phyloP scores from a whole-genome alignment of 345 rosid species.

The Eucalyptus lansdowneana region DNA sequence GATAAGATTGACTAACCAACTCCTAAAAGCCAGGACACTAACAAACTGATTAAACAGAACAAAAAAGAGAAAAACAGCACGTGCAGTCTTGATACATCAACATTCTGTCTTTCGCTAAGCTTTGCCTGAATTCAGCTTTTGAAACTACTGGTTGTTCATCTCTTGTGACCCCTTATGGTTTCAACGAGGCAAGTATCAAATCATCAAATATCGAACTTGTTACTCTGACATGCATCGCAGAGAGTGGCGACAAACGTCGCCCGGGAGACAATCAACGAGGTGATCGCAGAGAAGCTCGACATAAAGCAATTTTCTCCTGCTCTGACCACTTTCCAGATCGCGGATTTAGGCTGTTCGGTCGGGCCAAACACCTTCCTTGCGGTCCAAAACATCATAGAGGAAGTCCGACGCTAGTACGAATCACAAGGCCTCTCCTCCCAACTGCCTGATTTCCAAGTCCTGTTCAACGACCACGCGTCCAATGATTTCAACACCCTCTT shows the following conservation, averaged over 20 bases:
- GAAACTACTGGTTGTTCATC: no score
- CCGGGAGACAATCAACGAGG: conserved; percentile 18
- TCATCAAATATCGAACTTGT: not conserved
- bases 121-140: no score
- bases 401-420: conserved; percentile 10
- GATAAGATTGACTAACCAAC: no score
- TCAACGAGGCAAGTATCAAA: not conserved
- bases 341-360: conserved; percentile 41
- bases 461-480: conserved; percentile 16
- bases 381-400: conserved; percentile 27
- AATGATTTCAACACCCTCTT: conserved; percentile 45
- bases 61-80: no score
- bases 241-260: conserved; percentile 1
- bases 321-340: conserved; percentile 6
- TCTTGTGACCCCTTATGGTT: not conserved
- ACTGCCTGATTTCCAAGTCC: conserved; percentile 15
- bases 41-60: no score
- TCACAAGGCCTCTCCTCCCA: not conserved
- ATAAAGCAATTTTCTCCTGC: not conserved
- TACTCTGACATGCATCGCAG: not conserved
- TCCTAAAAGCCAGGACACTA: no score
- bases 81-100: no score
- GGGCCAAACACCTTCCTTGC: conserved; percentile 48
- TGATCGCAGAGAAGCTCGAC: conserved; percentile 25
- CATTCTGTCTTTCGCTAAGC: no score